Evolutionary conservation across 2,329 filamentous ascomycete genomes (phyloP).

Genomic region (Talaromyces sp.): DNA sequence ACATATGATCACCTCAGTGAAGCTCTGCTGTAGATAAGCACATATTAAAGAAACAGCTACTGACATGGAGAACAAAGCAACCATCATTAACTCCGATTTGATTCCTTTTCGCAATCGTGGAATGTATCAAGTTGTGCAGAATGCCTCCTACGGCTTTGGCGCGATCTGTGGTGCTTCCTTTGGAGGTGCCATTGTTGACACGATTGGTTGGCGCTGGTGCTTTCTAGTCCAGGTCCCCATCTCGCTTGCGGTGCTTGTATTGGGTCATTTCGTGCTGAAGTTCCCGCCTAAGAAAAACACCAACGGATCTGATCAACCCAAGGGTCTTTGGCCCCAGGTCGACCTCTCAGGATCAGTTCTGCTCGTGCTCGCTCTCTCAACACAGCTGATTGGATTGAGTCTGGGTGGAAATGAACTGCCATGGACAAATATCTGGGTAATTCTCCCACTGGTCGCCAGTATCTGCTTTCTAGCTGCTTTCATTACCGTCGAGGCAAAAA

Average conservation of each 20-base stretch:
- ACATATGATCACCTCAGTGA: too few species aligned
- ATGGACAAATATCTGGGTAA: conserved; percentile 47
- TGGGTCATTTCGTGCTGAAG: conserved; percentile 58
- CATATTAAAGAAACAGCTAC: background rate
- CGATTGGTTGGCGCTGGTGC: conserved; percentile 52
- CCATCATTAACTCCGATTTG: conserved; percentile 72
- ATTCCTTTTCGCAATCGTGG: conserved; percentile 74
- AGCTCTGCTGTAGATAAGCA: background rate
- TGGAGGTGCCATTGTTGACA: conserved; percentile 48
- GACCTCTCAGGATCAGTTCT: conserved; percentile 62
- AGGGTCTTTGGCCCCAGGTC: conserved; percentile 55
- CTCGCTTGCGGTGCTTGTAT: conserved; percentile 56
- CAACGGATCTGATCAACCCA: background rate
- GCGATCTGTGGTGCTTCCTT: conserved; percentile 58
- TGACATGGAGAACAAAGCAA: conserved; percentile 41
- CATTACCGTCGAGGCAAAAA: conserved; percentile 44
- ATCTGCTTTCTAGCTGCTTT: conserved; percentile 42
- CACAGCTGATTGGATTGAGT: conserved; percentile 53
- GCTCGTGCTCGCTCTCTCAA: conserved; percentile 60
- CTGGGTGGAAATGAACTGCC: conserved; percentile 51
- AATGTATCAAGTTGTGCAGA: conserved; percentile 68
- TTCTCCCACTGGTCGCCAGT: conserved; percentile 42
- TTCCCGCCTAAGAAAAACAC: conserved; percentile 39
- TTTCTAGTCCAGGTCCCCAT: conserved; percentile 66
- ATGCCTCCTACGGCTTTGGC: conserved; percentile 64